Conservation (phyloP, 495 filamentous ascomycete species). For the Neurospora hispaniola region DNA sequence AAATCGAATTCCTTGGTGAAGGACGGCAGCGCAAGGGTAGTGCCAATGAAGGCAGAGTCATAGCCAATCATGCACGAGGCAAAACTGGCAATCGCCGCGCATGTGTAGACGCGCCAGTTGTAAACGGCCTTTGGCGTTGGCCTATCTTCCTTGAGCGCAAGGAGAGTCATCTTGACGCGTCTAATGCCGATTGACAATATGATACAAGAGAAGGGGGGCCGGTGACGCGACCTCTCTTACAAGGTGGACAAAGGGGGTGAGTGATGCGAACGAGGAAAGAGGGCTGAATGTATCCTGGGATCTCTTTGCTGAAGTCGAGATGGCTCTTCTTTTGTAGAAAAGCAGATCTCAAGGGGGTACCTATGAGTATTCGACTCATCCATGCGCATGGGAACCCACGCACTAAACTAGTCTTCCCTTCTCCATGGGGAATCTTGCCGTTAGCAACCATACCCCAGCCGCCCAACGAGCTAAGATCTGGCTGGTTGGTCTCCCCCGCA, state of each 20-base stretch:
- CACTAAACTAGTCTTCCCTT: neutral
- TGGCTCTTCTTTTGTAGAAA: conserved; percentile 11
- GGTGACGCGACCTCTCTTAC: neutral
- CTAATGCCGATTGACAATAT: neutral
- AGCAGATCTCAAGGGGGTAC: neutral
- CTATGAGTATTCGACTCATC: neutral
- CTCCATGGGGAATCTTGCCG: conserved; percentile 10
- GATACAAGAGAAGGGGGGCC: neutral
- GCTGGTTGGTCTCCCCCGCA: neutral
- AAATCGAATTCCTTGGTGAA: conserved; percentile 50
- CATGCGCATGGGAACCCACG: conserved; percentile 2
- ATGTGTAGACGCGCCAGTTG: conserved; percentile 63
- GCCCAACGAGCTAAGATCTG: conserved; percentile 2
- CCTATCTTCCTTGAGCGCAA: conserved; percentile 52
- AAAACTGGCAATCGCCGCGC: conserved; percentile 52
- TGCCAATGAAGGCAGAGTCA: conserved; percentile 62
- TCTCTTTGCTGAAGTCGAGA: neutral
- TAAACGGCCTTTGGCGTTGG: conserved; percentile 57
- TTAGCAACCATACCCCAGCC: neutral
- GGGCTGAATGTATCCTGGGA: neutral
- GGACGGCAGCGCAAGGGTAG: conserved; percentile 50
- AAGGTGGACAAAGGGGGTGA: neutral
- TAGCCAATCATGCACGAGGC: conserved; percentile 66
- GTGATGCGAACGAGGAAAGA: conserved; percentile 4
- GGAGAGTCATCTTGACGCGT: conserved; percentile 41